A percentile compares a stretch with the other conserved stretches of the same genome.
Evolutionary conservation across 208 protist genomes (phyloP).

Genomic region (Acanthamoeba royreba): DNA sequence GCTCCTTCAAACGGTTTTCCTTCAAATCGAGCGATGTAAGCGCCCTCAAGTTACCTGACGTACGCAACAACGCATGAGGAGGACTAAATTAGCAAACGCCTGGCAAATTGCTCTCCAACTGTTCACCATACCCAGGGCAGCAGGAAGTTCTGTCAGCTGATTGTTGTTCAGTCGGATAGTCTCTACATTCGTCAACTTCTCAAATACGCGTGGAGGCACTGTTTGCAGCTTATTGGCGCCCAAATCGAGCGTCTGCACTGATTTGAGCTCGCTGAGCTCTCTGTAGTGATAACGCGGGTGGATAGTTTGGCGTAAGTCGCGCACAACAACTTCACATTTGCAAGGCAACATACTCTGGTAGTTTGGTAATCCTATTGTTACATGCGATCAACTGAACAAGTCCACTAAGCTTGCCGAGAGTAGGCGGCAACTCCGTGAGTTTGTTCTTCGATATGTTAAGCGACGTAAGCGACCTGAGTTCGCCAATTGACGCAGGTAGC

Average conservation of each 20-base stretch:
- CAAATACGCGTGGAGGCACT: not conserved
- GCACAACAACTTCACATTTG: too few relatives aligned
- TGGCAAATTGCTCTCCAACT: too few relatives aligned
- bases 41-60: not conserved
- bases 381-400: not conserved
- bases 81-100: too few relatives aligned
- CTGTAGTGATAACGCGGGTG: too few relatives aligned
- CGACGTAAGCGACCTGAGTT: not conserved
- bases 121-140: not conserved
- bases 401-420: not conserved
- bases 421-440: not conserved
- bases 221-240: not conserved
- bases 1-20: not conserved
- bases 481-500: not conserved
- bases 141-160: not conserved
- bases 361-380: not conserved
- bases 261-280: not conserved
- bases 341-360: not conserved
- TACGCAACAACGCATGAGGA: not conserved
- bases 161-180: not conserved
- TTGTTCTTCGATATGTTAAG: slow-evolving; percentile 23
- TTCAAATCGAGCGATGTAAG: not conserved
- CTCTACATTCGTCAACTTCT: not conserved
- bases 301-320: too few relatives aligned
- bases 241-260: not conserved